These are phyloP conservation scores for Zoysia japonica DNA, from an alignment of 176 grass and related monocot genomes.

Conservation along the genomic window DNA sequence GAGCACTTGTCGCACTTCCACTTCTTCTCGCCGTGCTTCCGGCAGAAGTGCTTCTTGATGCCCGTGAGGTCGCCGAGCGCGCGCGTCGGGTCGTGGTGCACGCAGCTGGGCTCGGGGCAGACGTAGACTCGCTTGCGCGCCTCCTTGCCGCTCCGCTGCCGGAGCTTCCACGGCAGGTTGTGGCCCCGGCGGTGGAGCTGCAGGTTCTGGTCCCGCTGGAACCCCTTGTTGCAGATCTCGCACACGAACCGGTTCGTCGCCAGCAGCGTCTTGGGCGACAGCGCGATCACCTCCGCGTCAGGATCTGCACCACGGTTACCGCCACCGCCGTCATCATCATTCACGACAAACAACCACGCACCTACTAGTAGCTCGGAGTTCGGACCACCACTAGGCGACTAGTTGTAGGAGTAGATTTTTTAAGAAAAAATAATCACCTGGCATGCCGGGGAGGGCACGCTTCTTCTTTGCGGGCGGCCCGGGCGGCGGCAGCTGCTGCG, in stretches of 20 bases:
- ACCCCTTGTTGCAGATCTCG: constrained; percentile 99
- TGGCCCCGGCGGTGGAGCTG: constrained; percentile 93
- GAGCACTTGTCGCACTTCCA: constrained; percentile 97
- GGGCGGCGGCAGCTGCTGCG: constrained; percentile 28
- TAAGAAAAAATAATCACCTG: constrained; percentile 51
- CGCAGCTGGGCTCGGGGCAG: constrained; percentile 77
- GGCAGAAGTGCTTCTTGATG: constrained; percentile 96
- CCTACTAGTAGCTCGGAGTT: too few species aligned
- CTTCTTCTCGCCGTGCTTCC: constrained; percentile 97
- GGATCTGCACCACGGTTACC: constrained; percentile 61
- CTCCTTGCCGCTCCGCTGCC: constrained; percentile 86
- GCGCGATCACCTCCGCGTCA: constrained; percentile 92
- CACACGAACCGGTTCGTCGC: constrained; percentile 98
- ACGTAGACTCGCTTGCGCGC: constrained; percentile 79
- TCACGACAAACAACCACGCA: constrained; percentile 17
- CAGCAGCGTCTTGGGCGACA: constrained; percentile 91
- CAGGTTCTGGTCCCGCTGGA: constrained; percentile 98
- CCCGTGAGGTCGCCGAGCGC: constrained; percentile 88
- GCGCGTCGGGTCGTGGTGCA: constrained; percentile 71
- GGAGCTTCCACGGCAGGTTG: constrained; percentile 98
- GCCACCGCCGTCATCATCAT: constrained; percentile 22
- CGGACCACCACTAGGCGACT: constrained; percentile 10
- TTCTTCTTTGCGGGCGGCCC: constrained; percentile 79
- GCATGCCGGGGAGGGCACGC: constrained; percentile 95
- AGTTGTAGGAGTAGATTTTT: background rate